phyloP scores from a whole-genome alignment of 129 eudicot species.

The Helianthus annuus region DNA sequence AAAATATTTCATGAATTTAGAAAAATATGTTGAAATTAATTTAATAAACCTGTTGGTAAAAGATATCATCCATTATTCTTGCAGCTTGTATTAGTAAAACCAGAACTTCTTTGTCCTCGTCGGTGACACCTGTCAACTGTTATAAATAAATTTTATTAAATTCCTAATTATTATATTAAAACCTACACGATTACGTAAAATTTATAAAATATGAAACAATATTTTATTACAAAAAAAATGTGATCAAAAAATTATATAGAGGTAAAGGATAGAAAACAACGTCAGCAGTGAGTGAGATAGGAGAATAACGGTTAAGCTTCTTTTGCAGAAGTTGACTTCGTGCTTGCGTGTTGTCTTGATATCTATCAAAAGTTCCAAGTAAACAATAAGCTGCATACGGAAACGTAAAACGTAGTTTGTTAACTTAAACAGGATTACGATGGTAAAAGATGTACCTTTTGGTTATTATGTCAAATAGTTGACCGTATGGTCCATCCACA shows the following conservation, averaged over 20 bases:
- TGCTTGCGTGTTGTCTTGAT: constrained; percentile 56
- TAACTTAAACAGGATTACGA: constrained; percentile 9
- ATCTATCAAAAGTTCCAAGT: constrained; percentile 46
- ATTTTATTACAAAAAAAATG: not conserved
- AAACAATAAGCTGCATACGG: not conserved
- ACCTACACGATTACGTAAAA: not conserved
- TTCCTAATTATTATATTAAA: not conserved
- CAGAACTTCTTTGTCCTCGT: constrained; percentile 76
- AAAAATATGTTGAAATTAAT: not conserved
- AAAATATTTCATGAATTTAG: not conserved
- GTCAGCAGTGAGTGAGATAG: constrained; percentile 74
- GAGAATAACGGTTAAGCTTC: constrained; percentile 81
- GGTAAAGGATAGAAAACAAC: constrained; percentile 36
- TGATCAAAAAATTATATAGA: not conserved
- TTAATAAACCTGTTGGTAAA: constrained; percentile 63
- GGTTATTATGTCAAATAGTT: constrained; percentile 65
- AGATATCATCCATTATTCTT: constrained; percentile 71
- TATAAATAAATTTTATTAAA: constrained; percentile 12
- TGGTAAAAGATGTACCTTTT: constrained; percentile 52
- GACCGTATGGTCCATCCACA: constrained; percentile 76
- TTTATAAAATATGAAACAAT: not conserved
- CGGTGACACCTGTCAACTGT: constrained; percentile 72
- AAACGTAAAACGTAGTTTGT: not conserved
- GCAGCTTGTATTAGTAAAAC: constrained; percentile 73
- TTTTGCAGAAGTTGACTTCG: constrained; percentile 55